A percentile compares a stretch with the other conserved stretches of the same genome.
Conservation (phyloP, 371 early-diverging fungal species). For the Syncephalastrum racemosum region DNA sequence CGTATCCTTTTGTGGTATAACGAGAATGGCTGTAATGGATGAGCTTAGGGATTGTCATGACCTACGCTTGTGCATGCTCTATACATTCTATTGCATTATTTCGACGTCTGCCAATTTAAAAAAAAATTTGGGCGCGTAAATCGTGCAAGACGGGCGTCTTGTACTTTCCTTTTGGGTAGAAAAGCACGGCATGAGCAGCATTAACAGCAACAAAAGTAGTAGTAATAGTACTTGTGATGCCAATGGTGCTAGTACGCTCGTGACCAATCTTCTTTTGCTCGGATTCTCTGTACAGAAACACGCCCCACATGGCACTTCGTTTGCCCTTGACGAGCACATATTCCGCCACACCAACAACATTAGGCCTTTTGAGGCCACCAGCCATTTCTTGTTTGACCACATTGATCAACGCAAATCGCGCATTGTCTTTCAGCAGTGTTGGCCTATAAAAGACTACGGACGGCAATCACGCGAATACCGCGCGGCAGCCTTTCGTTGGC, state of each 20-base stretch:
- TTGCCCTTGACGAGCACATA: slow-evolving; percentile 22
- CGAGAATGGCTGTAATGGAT: too few species aligned
- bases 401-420: slow-evolving; percentile 22
- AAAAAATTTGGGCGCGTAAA: too few species aligned
- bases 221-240: too few species aligned
- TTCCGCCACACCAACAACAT: slow-evolving; percentile 28
- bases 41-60: too few species aligned
- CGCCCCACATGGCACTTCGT: slow-evolving; percentile 12
- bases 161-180: too few species aligned
- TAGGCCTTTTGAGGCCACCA: slow-evolving; percentile 32
- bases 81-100: too few species aligned
- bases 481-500: slow-evolving; percentile 29
- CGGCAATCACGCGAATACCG: slow-evolving; percentile 36
- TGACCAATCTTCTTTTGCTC: slow-evolving; percentile 14
- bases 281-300: slow-evolving; percentile 19
- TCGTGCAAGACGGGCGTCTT: too few species aligned
- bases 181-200: too few species aligned
- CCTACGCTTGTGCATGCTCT: too few species aligned
- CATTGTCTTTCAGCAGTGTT: slow-evolving; percentile 26
- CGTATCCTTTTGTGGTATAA: too few species aligned
- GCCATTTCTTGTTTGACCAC: slow-evolving; percentile 33
- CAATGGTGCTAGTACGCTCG: neutral
- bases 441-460: slow-evolving; percentile 40
- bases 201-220: too few species aligned
- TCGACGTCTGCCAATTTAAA: too few species aligned